Conservation (phyloP, 2,329 filamentous ascomycete species). For the Neurospora sp. region DNA sequence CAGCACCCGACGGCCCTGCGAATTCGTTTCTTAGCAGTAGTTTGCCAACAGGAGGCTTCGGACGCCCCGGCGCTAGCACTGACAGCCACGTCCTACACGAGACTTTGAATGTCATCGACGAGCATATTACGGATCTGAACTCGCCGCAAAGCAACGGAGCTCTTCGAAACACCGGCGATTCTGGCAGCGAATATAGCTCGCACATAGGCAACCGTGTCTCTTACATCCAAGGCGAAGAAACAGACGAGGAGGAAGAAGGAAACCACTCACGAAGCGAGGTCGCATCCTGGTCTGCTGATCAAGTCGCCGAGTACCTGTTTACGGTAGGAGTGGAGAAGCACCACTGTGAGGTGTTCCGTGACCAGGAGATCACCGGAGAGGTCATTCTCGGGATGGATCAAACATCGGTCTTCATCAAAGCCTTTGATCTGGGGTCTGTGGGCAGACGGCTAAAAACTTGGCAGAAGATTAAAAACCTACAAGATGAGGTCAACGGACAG, state of each 20-base stretch:
- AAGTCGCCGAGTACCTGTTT: conserved; percentile 85
- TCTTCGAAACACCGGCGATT: conserved; percentile 56
- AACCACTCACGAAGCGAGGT: conserved; percentile 64
- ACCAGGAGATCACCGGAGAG: conserved; percentile 93
- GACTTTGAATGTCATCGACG: conserved; percentile 19
- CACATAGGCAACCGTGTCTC: conserved; percentile 68
- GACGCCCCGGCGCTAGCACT: conserved; percentile 36
- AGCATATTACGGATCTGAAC: conserved; percentile 21
- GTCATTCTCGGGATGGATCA: conserved; percentile 93
- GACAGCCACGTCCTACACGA: conserved; percentile 29
- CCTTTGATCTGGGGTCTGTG: conserved; percentile 86
- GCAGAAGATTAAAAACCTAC: conserved; percentile 89
- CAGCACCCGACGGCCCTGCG: conserved; percentile 20
- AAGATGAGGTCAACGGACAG: conserved; percentile 67
- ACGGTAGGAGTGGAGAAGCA: conserved; percentile 74
- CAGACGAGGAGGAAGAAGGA: conserved; percentile 78
- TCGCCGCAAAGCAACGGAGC: conserved; percentile 43
- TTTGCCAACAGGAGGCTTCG: conserved; percentile 20
- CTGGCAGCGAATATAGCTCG: conserved; percentile 82
- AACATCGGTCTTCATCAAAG: conserved; percentile 88
- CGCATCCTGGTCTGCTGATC: conserved; percentile 64
- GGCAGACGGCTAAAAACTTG: conserved; percentile 84
- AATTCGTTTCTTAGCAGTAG: conserved; percentile 20
- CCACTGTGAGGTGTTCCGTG: conserved; percentile 88
- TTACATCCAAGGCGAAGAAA: conserved; percentile 90